A percentile compares a stretch with the other conserved stretches of the same genome.
phyloP scores from a whole-genome alignment of 2,329 filamentous ascomycete genomes.

The Periglandula ipomoeae region DNA sequence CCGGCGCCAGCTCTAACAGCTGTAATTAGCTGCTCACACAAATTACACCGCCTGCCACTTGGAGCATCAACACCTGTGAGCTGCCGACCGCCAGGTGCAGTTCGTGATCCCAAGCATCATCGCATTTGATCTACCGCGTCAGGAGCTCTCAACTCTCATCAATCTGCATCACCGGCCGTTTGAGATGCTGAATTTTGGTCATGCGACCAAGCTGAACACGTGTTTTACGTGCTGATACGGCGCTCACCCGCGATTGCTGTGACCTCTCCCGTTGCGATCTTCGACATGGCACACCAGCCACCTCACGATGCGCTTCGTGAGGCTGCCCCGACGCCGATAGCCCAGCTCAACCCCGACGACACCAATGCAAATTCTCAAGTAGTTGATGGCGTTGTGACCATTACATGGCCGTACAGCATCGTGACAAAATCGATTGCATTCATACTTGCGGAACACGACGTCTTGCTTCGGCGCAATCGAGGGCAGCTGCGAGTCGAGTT shows the following conservation, averaged over 20 bases:
- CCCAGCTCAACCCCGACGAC: constrained; percentile 43
- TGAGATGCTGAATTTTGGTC: background rate
- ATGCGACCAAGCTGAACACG: background rate
- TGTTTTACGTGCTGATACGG: constrained; percentile 1
- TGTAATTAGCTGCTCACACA: background rate
- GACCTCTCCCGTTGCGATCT: background rate
- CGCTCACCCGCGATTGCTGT: background rate
- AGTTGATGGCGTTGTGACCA: constrained; percentile 66
- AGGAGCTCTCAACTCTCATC: background rate
- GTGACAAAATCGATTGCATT: constrained; percentile 66
- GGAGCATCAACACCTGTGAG: background rate
- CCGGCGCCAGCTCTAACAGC: background rate
- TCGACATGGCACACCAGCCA: constrained; percentile 17
- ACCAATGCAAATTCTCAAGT: constrained; percentile 29
- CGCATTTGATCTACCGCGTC: background rate
- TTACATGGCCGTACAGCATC: constrained; percentile 87
- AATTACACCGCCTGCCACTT: constrained; percentile 3
- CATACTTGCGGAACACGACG: constrained; percentile 75
- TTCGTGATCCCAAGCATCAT: background rate
- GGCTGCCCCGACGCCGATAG: constrained; percentile 40
- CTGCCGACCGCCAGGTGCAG: background rate
- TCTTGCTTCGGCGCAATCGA: constrained; percentile 63
- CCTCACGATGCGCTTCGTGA: constrained; percentile 15
- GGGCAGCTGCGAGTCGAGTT: constrained; percentile 80
- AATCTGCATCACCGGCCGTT: background rate